Conservation (phyloP, 805 yeast genomes). For the Candida sonorensis region DNA sequence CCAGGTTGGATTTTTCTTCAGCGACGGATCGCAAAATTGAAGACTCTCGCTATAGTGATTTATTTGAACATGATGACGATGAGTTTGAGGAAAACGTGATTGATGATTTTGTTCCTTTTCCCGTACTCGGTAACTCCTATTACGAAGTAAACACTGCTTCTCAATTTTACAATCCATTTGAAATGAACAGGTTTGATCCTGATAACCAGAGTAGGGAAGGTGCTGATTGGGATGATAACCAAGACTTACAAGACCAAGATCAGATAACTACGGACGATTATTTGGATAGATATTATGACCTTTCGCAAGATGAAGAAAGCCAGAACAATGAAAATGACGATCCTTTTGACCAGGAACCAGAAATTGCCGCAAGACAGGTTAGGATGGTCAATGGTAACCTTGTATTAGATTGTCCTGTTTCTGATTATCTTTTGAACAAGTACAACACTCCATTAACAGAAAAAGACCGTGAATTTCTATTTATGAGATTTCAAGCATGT, state of each 20-base stretch:
- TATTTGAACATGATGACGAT: slow-evolving; percentile 21
- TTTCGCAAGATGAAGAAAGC: slow-evolving; percentile 8
- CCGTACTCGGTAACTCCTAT: slow-evolving; percentile 25
- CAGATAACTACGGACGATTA: background rate
- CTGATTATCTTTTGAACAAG: slow-evolving; percentile 53
- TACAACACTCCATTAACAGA: slow-evolving; percentile 39
- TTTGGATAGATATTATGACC: slow-evolving; percentile 1
- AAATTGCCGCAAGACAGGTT: slow-evolving; percentile 33
- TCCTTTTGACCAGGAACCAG: slow-evolving; percentile 1
- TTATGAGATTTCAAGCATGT: slow-evolving; percentile 90
- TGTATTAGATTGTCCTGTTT: slow-evolving; percentile 83
- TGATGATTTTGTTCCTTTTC: slow-evolving; percentile 30
- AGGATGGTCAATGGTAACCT: slow-evolving; percentile 67
- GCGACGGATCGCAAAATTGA: too few relatives aligned
- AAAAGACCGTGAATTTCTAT: slow-evolving; percentile 57
- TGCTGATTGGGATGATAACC: slow-evolving; percentile 3
- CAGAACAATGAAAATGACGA: slow-evolving; percentile 5
- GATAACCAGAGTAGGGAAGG: slow-evolving; percentile 17
- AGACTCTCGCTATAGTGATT: too few relatives aligned
- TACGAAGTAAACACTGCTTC: slow-evolving; percentile 26
- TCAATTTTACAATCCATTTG: slow-evolving; percentile 26
- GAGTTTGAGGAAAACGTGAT: slow-evolving; percentile 17
- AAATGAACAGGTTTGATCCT: slow-evolving; percentile 16
- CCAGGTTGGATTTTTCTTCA: slow-evolving; percentile 3
- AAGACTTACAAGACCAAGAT: slow-evolving; percentile 5